These are phyloP conservation scores for Fusarium duplospermum DNA, from an alignment of 2,329 filamentous ascomycete species.

Conservation along the genomic window DNA sequence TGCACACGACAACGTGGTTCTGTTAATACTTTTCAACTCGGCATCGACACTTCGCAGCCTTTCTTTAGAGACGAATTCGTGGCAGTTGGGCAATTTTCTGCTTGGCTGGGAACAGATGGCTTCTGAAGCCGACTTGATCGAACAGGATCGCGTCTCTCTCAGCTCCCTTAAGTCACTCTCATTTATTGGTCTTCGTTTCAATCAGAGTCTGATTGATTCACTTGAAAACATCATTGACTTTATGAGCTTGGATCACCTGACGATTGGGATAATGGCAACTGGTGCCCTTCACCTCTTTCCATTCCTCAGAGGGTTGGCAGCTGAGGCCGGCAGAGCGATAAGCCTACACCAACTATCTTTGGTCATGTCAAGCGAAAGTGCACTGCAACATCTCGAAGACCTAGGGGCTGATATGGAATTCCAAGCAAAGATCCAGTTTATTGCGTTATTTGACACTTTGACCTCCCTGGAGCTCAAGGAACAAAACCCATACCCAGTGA, in stretches of 20 bases:
- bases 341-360: background rate
- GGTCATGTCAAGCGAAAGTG: background rate
- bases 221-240: background rate
- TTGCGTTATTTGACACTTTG: background rate
- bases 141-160: background rate
- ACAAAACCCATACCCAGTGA: background rate
- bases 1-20: background rate
- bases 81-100: background rate
- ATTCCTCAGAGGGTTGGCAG: background rate
- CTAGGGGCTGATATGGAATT: background rate
- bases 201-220: background rate
- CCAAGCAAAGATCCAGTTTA: background rate
- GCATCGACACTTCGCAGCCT: background rate
- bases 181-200: background rate
- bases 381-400: background rate
- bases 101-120: background rate
- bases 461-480: background rate
- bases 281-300: background rate
- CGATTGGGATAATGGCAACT: background rate
- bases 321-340: background rate
- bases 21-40: background rate
- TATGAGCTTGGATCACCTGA: background rate
- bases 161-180: background rate
- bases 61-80: background rate
- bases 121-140: background rate